A percentile compares a stretch with the other conserved stretches of the same genome.
Evolutionary conservation across 805 yeast genomes (phyloP).

Genomic region (Citeromyces matritensis): DNA sequence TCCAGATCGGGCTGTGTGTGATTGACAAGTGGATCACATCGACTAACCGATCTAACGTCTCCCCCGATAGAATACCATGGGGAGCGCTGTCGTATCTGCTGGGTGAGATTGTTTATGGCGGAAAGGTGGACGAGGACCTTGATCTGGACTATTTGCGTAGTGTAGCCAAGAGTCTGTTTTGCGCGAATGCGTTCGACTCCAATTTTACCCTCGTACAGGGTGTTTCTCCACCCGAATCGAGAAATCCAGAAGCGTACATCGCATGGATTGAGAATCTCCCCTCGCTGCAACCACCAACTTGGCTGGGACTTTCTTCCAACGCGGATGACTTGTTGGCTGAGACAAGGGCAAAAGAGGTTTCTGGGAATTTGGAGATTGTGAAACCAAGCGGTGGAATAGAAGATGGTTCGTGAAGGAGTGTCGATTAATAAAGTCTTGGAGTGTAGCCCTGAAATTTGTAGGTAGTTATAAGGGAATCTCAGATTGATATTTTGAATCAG

Average conservation of each 20-base stretch:
- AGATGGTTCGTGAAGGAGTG: no score
- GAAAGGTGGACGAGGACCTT: slow-evolving; percentile 28
- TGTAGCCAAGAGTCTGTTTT: slow-evolving; percentile 23
- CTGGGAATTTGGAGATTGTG: background rate
- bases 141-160: slow-evolving; percentile 22
- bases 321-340: slow-evolving; percentile 4
- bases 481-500: no score
- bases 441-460: no score
- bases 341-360: slow-evolving; percentile 4
- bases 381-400: no score
- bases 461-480: no score
- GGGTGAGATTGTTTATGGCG: slow-evolving; percentile 49
- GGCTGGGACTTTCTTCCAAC: slow-evolving; percentile 12
- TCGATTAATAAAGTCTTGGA: no score
- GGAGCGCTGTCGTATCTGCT: slow-evolving; percentile 28
- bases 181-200: background rate
- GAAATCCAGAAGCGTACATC: background rate
- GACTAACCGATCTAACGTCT: slow-evolving; percentile 16
- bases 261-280: slow-evolving; percentile 1
- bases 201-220: background rate
- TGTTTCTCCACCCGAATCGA: background rate
- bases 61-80: slow-evolving; percentile 42
- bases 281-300: slow-evolving; percentile 21
- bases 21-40: slow-evolving; percentile 18
- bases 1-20: slow-evolving; percentile 28